Evolutionary conservation across 2,329 filamentous ascomycete genomes (phyloP).

Genomic region (Colletotrichum nymphaeae): DNA sequence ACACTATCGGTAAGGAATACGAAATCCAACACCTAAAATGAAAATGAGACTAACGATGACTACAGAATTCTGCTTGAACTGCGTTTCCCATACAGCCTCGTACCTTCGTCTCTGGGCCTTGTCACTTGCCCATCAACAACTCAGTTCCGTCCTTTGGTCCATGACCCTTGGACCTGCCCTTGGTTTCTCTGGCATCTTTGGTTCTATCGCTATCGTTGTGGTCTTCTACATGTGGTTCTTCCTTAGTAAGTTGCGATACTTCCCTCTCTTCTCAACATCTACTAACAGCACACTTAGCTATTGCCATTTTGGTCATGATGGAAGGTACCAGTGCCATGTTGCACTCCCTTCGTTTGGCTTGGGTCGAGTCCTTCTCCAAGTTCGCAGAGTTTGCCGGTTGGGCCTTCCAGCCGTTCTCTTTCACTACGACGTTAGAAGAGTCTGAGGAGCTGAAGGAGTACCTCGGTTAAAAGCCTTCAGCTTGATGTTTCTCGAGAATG

Average conservation of each 20-base stretch:
- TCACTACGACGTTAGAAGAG: conserved; percentile 85
- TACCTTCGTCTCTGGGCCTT: conserved; percentile 98
- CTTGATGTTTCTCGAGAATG: neutral
- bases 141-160: conserved; percentile 93
- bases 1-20: conserved; percentile 85
- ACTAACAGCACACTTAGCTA: conserved; percentile 44
- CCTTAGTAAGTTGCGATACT: conserved; percentile 61
- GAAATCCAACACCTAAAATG: neutral
- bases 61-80: conserved; percentile 97
- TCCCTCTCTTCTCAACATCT: neutral
- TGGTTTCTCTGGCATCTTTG: conserved; percentile 70
- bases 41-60: conserved; percentile 42
- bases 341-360: conserved; percentile 90
- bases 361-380: conserved; percentile 98
- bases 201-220: conserved; percentile 83
- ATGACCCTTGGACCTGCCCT: conserved; percentile 93
- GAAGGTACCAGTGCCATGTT: conserved; percentile 97
- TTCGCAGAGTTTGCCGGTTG: conserved; percentile 93
- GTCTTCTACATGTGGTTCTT: conserved; percentile 93
- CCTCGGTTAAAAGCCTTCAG: conserved; percentile 52
- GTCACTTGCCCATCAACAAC: conserved; percentile 96
- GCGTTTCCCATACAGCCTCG: conserved; percentile 97
- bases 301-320: conserved; percentile 86
- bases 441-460: conserved; percentile 73
- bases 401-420: conserved; percentile 90